Base-by-base conservation (phyloP, 352 stramenopile species). In the Phytopythium kandeliae region DNA sequence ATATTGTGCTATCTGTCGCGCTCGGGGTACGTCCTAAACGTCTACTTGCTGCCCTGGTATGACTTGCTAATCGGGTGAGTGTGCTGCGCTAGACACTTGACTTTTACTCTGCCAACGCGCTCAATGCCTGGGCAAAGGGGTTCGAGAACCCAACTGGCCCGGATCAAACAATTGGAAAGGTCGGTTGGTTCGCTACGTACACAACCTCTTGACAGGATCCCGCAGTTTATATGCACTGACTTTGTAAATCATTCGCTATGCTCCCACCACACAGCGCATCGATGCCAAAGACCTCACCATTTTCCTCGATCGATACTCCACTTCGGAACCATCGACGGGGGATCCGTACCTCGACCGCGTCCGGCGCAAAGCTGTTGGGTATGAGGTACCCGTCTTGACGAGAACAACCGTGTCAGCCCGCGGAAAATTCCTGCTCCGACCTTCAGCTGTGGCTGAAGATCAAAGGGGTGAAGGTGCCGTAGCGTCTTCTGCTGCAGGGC, bases 261-360 rank as follows among this genome's bases (percentile, higher is more conserved):
- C 19, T 22, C 22, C 17, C 15, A 15, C 15, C 25, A 48, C 13
- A 21, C 31, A 86, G 69, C 48, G 67, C 5, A 74, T 91, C 43
- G 81, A 92, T 25, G 75, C 68, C 4, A 86, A 84, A 40, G 84
- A 94, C 41, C 49, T 94, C 21, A 92, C 84, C 1, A 86, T 92
- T 42, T 94, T 94, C 38, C 51, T 94, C 2, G 84, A 94, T 64
- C 67, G 84, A 26, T 94, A 92, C 56, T 88, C 73, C 4, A 85
- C 63, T 51, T 73, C 86, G 16, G 62, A 62, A 4, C 63, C 67
- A 35, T 28, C 55, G 19, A 81, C 66, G 19, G 34, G 62, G 16
- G 30, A 41, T 15, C 50, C 10, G 21, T 65, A 51, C 13, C 51
- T 59, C 15, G 57, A 67, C 6, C 44, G 52, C 2, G 68, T 89